Base-by-base conservation (phyloP, 108 stramenopile genomes). In the Cyclostephanos tholiformis region DNA sequence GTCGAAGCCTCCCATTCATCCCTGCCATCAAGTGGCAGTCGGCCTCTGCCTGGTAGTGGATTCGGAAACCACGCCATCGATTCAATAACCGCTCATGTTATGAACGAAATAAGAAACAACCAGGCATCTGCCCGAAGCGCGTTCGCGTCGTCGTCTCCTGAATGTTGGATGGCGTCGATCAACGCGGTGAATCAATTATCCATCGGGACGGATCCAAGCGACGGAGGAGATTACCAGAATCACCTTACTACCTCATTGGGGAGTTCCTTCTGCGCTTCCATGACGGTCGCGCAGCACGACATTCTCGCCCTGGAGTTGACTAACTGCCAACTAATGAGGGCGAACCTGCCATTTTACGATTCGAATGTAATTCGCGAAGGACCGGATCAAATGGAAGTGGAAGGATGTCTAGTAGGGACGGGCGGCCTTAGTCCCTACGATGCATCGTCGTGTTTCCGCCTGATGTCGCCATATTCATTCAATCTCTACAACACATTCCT, bases 261-360 rank as follows among this genome's bases (percentile, higher is more conserved):
- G 26, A 46, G 43, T 22, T 36, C 39, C 25, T 81, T 65, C 57
- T 81, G 73, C 30, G 69, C 80, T 32, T 62, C 80, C 56, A 75
- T 81, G 80, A 71, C 80, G 46, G 49, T 43, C 2, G 74, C 74
- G 30, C 69, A 81, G 41, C 64, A 69, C 17, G 65, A 75, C 4
- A 12, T 75, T 20, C 67, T 81, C 12, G 80, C 80, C 23, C 32
- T 81, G 32, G 80, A 81, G 60, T 56, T 81, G 69, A 75, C 80
- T 9, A 25, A 67, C 30, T 81, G 80, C 53, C 72, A 81, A 44
- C 67, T 81, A 23, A 67, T 30, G 58, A 74, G 71, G 38, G 63
- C 39, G 25, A 58, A 61, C 20, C 63, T 69, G 17, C 17, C 57
- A 0, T 48, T 70, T 23, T 80, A 69, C 49, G 49, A 56, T 29